Percentiles rank a stretch among this genome's conserved stretches.
Evolutionary conservation across 1,284 basidiomycete species (phyloP).

Genomic region (Thelephora terrestris): DNA sequence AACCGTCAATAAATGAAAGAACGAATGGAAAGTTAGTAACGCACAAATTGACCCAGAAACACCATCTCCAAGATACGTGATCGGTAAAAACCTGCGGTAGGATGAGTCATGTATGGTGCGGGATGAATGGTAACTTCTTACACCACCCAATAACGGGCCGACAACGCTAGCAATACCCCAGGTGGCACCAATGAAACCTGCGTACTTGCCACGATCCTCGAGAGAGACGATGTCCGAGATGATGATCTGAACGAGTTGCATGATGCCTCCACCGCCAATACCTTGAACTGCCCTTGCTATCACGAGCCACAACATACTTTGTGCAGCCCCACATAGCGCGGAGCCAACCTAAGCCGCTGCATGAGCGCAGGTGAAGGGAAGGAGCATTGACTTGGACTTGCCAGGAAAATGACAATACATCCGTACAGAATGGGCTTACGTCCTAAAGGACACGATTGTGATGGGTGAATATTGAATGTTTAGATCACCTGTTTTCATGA

Average conservation of each 20-base stretch:
- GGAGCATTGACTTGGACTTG: constrained; percentile 19
- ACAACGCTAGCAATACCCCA: constrained; percentile 77
- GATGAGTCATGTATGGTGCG: constrained; percentile 2
- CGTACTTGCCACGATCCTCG: constrained; percentile 67
- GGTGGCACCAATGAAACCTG: constrained; percentile 64
- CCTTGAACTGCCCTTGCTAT: constrained; percentile 74
- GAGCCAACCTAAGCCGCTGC: constrained; percentile 50
- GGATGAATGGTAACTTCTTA: constrained; percentile 24
- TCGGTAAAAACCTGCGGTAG: constrained; percentile 48
- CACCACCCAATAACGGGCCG: constrained; percentile 68
- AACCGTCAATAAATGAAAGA: constrained; percentile 4
- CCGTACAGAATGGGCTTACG: constrained; percentile 68
- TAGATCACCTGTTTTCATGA: not conserved
- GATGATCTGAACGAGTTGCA: constrained; percentile 58
- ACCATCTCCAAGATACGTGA: constrained; percentile 71
- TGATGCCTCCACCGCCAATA: constrained; percentile 72
- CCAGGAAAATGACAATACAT: constrained; percentile 63
- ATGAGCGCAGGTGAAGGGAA: not conserved
- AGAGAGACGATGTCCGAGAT: constrained; percentile 75
- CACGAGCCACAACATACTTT: constrained; percentile 67
- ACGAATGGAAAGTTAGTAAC: constrained; percentile 10
- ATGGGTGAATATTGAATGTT: too few relatives aligned
- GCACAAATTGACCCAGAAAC: constrained; percentile 68
- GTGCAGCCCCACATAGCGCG: constrained; percentile 74
- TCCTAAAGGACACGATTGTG: constrained; percentile 26